Evolutionary conservation across 106 monocot genomes (phyloP), one percentile per base, ranked within the genome.

Genomic region (Triglochin maritima): DNA sequence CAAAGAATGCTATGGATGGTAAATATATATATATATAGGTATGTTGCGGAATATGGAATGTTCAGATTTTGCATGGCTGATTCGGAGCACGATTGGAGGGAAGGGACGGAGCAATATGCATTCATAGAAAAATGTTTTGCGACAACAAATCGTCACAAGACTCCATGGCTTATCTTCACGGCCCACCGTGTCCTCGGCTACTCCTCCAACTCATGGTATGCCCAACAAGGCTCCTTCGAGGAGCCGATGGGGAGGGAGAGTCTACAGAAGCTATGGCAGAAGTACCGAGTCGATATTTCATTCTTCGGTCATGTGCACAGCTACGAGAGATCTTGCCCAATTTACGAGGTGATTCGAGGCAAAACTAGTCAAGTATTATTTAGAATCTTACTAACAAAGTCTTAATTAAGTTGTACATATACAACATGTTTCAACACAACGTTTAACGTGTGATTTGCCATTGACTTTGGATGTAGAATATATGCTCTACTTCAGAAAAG

Each of bases 151-250:
- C 14, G 69, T 9, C 69, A 70, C 44, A 70, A 59, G 47, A 49
- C 10, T 10, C 69, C 69, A 16, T 70, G 69, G 69, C 58, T 70
- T 4, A 59, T 70, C 13, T 70, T 70, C 58, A 47, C 46, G 0
- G 71, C 71, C 13, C 71, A 62, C 50, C 59, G 71, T 5, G 71
- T 71, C n/a, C 61, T 71, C 9, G 71, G 71, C 2, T 71, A 71
- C 50, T 71, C 71, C 2, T 71, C 71, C 4, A 51, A 62, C 41
- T 14, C 6, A 3, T 71, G 48, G 47, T 71, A 71, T 52, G 71
- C 61, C 4, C 1, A 42, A 5, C 60, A 71, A 12, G 71, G 61
- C 6, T 61, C 71, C 0, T 71, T 61, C 16, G 60, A 49, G 60
- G 61, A 61, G 43, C 71, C 71, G 15, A 71, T 71, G 71, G 71